Percentiles rank a stretch among this genome's conserved stretches.
phyloP scores from a whole-genome alignment of 352 stramenopile species.

The Pythium brassicae region DNA sequence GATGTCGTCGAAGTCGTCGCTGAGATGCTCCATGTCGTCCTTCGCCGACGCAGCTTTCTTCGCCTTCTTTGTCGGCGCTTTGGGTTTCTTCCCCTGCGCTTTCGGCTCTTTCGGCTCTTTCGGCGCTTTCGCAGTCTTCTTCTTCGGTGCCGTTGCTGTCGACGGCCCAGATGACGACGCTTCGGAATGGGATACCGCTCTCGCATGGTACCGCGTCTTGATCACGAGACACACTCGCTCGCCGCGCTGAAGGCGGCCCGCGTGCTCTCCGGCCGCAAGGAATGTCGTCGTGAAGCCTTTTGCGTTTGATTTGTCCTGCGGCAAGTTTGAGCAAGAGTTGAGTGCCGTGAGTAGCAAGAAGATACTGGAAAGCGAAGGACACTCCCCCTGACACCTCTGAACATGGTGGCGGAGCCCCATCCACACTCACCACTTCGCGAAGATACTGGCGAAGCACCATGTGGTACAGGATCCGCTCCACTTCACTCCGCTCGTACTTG shows the following conservation, averaged over 20 bases:
- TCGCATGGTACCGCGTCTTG: conserved; percentile 62
- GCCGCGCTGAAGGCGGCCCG: conserved; percentile 46
- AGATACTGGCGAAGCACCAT: conserved; percentile 86
- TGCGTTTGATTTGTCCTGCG: conserved; percentile 71
- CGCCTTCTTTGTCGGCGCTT: conserved; percentile 26
- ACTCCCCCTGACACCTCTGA: not conserved
- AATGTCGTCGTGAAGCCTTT: conserved; percentile 86
- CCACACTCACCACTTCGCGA: conserved; percentile 50
- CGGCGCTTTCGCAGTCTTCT: conserved; percentile 24
- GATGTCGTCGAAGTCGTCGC: conserved; percentile 55
- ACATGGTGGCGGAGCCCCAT: not conserved
- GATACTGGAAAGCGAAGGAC: not conserved
- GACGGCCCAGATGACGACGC: too few relatives aligned
- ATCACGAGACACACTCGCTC: conserved; percentile 75
- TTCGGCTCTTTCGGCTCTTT: conserved; percentile 15
- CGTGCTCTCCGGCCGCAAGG: conserved; percentile 49
- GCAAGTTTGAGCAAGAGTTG: not conserved
- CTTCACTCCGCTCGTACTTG: conserved; percentile 70
- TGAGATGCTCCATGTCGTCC: conserved; percentile 58
- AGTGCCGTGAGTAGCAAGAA: too few relatives aligned
- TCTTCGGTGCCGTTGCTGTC: conserved; percentile 20
- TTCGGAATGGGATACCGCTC: conserved; percentile 18
- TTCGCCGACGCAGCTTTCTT: conserved; percentile 30
- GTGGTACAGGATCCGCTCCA: conserved; percentile 83
- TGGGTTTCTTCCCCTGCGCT: conserved; percentile 12